Evolutionary conservation across 805 yeast genomes (phyloP), one percentile per base, ranked within the genome.

Genomic region (Barnettozyma sucrosica): DNA sequence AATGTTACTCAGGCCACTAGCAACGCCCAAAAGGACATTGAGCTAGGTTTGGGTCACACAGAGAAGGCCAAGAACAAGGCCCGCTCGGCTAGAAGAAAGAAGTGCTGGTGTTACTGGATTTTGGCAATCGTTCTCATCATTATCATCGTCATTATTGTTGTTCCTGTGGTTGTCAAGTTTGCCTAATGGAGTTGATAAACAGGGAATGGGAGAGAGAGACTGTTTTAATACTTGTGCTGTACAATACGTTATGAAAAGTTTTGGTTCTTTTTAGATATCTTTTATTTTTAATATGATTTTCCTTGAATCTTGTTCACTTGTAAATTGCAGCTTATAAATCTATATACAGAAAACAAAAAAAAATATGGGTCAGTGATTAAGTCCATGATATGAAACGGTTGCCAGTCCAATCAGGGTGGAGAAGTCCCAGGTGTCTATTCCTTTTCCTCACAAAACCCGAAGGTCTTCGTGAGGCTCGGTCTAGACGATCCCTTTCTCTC

Each of bases 31-130:
- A 81, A 79, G 51, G 95, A 93, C 65, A 82, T 93, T 58, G 96
- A 90, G 71, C 82, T 83, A 65, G 99, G 97, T 66, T 88, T 89
- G 36, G 96, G 93, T 20, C 96, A 93, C 67, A 89, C 96, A 44
- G 80, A 84, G 63, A 83, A 85, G 66, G 99, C 99, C 20, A 89
- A 88, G 50, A 81, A 78, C 55, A 79, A 81, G 65, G 98, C 98
- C 46, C 81, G 83, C 67, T 83, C 85, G 62, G 95, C 96, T 46
- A 83, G 99, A 75, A 88, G 73, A 67, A 89, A 89, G 83, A 89
- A 80, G 74, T 79, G 88, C 75, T 86, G 93, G 81, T 85, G 95
- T 65, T 74, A 79, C 62, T 70, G 83, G 69, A 81, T 88, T 64
- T 64, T 74, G 58, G 68, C 78, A 53, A 60, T 81, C 45, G 74